phyloP scores from a whole-genome alignment of 164 flowering plant species.

The Liriodendron chinense region DNA sequence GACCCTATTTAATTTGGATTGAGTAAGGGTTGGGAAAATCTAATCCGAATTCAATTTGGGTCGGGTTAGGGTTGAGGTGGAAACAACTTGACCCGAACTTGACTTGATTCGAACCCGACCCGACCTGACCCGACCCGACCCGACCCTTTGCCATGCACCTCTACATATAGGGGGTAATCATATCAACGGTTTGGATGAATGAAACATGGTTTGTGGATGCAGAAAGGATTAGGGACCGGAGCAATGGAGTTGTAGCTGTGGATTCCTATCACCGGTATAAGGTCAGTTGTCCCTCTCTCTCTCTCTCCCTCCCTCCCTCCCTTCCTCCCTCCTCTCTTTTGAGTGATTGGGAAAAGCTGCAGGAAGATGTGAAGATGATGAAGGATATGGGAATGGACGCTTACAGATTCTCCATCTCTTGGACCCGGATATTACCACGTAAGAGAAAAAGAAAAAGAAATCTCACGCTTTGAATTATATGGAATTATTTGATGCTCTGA shows the following conservation, averaged over 20 bases:
- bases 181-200: too few species aligned
- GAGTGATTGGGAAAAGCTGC: neutral
- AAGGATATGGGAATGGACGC: conserved; percentile 26
- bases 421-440: conserved; percentile 38
- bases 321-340: neutral
- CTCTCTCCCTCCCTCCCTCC: neutral
- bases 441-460: neutral
- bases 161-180: too few species aligned
- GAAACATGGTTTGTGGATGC: conserved; percentile 7
- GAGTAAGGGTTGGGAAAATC: too few species aligned
- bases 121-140: too few species aligned
- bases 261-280: conserved; percentile 16
- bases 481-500: too few species aligned
- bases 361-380: conserved; percentile 28
- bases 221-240: conserved; percentile 22
- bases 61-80: too few species aligned
- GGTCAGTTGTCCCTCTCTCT: neutral
- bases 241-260: conserved; percentile 20
- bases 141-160: too few species aligned
- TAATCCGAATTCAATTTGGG: too few species aligned
- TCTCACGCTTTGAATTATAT: neutral
- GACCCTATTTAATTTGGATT: too few species aligned
- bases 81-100: too few species aligned
- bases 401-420: conserved; percentile 39
- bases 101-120: too few species aligned